Percentiles rank a stretch among this genome's conserved stretches.
phyloP scores from a whole-genome alignment of 2,329 filamentous ascomycete species.

The Trichoderma sp. region DNA sequence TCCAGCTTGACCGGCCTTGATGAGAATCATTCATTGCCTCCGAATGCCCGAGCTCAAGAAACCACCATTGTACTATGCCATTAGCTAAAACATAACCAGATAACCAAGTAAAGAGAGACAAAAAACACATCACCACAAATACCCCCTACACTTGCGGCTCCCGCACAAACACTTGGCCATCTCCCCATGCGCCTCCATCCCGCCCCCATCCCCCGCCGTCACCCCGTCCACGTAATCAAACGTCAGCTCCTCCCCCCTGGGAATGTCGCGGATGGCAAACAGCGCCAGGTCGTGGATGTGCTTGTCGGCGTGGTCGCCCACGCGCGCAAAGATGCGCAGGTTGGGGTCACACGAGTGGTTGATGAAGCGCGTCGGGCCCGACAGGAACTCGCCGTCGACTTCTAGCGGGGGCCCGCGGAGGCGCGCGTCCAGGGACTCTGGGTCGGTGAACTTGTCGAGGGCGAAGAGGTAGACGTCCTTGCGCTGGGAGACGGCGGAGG shows the following conservation, averaged over 20 bases:
- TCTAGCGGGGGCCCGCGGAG: conserved; percentile 60
- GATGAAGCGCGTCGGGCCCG: conserved; percentile 78
- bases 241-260: conserved; percentile 68
- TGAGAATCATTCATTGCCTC: background rate
- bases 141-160: conserved; percentile 67
- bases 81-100: background rate
- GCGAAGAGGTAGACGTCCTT: conserved; percentile 80
- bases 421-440: conserved; percentile 56
- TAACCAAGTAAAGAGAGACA: background rate
- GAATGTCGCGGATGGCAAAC: conserved; percentile 70
- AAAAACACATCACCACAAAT: conserved; percentile 58
- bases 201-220: conserved; percentile 55
- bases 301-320: conserved; percentile 74
- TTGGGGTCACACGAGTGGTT: conserved; percentile 84
- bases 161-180: conserved; percentile 66
- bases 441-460: conserved; percentile 76
- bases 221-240: conserved; percentile 78
- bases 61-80: background rate
- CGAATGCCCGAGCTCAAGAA: background rate
- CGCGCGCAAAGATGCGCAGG: conserved; percentile 75
- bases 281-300: conserved; percentile 76
- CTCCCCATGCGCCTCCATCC: conserved; percentile 45
- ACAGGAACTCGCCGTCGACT: conserved; percentile 73
- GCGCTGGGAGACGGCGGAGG: conserved; percentile 56
- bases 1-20: background rate